Conservation (phyloP, 2,329 filamentous ascomycete species). For the Ascochyta lentis region DNA sequence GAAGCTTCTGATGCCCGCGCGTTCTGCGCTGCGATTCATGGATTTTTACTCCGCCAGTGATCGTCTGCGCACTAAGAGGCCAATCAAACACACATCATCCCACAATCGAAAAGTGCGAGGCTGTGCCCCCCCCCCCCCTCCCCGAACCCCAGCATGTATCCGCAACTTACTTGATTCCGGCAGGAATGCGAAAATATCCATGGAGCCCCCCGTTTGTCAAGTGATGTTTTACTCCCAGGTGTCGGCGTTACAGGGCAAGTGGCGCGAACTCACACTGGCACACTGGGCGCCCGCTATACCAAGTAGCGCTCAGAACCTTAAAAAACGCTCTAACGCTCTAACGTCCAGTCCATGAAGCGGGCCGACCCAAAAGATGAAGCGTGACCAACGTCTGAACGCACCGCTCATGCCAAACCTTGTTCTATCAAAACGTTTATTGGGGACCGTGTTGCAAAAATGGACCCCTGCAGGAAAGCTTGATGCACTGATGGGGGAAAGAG, state of each 20-base stretch:
- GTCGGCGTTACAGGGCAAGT: slow-evolving; percentile 7
- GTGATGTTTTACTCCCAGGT: not conserved
- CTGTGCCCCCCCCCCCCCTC: not conserved
- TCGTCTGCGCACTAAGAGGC: slow-evolving; percentile 9
- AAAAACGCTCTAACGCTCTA: slow-evolving; percentile 8
- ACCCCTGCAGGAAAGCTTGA: too few species aligned
- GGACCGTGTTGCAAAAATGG: not conserved
- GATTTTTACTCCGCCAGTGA: not conserved
- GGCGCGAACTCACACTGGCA: not conserved
- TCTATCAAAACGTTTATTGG: slow-evolving; percentile 5
- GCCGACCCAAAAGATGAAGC: slow-evolving; percentile 19
- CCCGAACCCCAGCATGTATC: slow-evolving; percentile 1
- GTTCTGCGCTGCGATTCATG: slow-evolving; percentile 3
- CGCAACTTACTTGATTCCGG: not conserved
- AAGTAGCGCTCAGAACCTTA: slow-evolving; percentile 2
- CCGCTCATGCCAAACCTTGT: not conserved
- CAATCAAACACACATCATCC: slow-evolving; percentile 13
- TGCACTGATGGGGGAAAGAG: too few species aligned
- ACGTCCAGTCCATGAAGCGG: slow-evolving; percentile 14
- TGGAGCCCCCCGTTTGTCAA: slow-evolving; percentile 14
- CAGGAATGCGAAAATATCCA: not conserved
- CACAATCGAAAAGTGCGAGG: not conserved
- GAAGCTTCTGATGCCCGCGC: not conserved
- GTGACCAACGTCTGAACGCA: not conserved
- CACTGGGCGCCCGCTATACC: not conserved